Percentiles rank a stretch among this genome's conserved stretches.
phyloP scores from a whole-genome alignment of 495 filamentous ascomycete species.

The Penicillium daleae region DNA sequence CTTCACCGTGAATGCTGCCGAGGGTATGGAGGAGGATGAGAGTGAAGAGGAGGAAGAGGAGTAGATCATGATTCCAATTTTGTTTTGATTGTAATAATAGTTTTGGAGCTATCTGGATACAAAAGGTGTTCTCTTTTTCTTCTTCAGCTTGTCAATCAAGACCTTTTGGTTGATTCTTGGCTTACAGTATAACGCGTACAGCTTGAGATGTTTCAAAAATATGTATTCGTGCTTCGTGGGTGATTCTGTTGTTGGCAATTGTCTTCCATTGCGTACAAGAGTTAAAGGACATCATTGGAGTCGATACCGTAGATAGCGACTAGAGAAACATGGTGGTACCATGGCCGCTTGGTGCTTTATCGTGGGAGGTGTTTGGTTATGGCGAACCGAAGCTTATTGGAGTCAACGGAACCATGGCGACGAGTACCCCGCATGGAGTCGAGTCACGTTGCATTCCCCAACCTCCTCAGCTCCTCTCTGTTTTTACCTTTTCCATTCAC shows the following conservation, averaged over 20 bases:
- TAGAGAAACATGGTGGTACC: not conserved
- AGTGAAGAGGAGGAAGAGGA: conserved; percentile 81
- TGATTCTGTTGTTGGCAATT: too few species aligned
- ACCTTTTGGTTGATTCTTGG: too few species aligned
- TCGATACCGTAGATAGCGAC: too few species aligned
- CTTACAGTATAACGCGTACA: too few species aligned
- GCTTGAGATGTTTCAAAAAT: too few species aligned
- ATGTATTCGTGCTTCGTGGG: too few species aligned
- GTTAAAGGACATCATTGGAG: too few species aligned
- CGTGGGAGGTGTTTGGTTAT: not conserved
- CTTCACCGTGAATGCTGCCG: conserved; percentile 81
- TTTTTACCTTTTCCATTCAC: not conserved
- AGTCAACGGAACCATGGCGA: not conserved
- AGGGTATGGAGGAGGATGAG: conserved; percentile 95
- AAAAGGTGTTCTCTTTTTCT: conserved; percentile 17
- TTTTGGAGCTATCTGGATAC: conserved; percentile 18
- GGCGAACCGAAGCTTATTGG: not conserved
- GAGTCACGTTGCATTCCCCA: conserved; percentile 24
- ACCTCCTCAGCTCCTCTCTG: not conserved
- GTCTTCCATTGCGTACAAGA: too few species aligned
- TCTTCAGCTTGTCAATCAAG: too few species aligned
- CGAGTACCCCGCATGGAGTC: conserved; percentile 7
- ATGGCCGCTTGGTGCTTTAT: not conserved
- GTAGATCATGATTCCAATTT: conserved; percentile 42
- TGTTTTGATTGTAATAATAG: conserved; percentile 30